These are phyloP conservation scores for Thermochaetoides dissita DNA, from an alignment of 2,329 filamentous ascomycete genomes.

Conservation along the genomic window DNA sequence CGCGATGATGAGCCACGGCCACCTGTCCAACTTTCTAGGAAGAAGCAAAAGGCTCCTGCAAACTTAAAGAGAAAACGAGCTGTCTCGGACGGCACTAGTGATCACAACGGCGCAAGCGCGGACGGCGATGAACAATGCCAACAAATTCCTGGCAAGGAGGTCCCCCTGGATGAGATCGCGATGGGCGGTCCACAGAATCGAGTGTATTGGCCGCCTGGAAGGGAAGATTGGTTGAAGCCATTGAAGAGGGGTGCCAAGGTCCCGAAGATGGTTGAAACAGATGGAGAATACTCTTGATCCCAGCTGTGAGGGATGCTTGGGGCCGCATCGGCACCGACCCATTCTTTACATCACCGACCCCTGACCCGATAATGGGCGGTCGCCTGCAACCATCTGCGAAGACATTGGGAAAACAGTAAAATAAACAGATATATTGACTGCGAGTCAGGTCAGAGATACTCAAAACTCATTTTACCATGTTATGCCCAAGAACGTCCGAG, in stretches of 20 bases:
- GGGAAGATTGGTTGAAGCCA: conserved; percentile 80
- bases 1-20: conserved; percentile 61
- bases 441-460: no score
- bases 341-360: no score
- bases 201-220: conserved; percentile 81
- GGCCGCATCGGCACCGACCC: no score
- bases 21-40: conserved; percentile 23
- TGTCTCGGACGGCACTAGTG: conserved; percentile 16
- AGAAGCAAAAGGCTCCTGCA: conserved; percentile 23
- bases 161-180: conserved; percentile 56
- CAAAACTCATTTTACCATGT: no score
- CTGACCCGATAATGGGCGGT: no score
- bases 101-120: conserved; percentile 21
- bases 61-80: conserved; percentile 25
- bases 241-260: conserved; percentile 54
- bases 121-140: conserved; percentile 11
- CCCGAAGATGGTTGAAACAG: neutral
- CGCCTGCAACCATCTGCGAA: no score
- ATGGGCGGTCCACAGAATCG: conserved; percentile 75
- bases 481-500: no score
- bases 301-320: no score
- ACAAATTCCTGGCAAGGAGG: conserved; percentile 19
- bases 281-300: no score
- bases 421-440: no score
- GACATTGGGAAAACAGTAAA: no score